phyloP scores from a whole-genome alignment of 2,329 filamentous ascomycete genomes.

The Colletotrichum noveboracense region DNA sequence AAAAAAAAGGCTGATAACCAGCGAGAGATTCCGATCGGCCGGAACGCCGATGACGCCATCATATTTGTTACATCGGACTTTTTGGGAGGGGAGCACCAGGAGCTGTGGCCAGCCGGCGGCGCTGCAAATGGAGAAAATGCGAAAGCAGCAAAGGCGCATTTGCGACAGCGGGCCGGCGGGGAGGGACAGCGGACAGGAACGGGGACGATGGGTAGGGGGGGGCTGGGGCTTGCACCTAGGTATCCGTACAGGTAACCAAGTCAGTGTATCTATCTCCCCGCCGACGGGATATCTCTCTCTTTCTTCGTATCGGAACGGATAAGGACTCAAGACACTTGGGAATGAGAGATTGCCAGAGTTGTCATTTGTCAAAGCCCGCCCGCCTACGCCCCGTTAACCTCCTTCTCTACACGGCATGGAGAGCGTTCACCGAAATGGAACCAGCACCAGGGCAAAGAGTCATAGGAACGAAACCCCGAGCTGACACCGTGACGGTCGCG shows the following conservation, averaged over 20 bases:
- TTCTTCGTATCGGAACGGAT: not conserved
- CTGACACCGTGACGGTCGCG: not conserved
- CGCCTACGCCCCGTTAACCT: not conserved
- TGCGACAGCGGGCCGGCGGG: not conserved
- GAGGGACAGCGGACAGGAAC: not conserved
- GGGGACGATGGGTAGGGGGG: not conserved
- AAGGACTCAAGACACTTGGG: not conserved
- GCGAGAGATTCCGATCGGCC: constrained; percentile 14
- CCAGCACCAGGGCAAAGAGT: not conserved
- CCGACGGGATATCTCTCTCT: not conserved
- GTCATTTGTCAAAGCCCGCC: not conserved
- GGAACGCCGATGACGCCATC: constrained; percentile 17
- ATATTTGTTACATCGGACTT: constrained; percentile 1
- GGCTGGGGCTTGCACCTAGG: not conserved
- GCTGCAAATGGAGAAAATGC: not conserved
- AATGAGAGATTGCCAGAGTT: not conserved
- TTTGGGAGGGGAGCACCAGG: not conserved
- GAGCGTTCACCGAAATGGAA: not conserved
- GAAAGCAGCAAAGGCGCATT: not conserved
- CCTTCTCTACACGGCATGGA: not conserved
- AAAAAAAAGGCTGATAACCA: not conserved
- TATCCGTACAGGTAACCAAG: not conserved
- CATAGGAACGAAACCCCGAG: not conserved
- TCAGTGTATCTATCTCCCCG: not conserved
- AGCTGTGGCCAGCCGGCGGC: not conserved